Conservation (phyloP, 352 stramenopile genomes). For the Achlya hypogyna region DNA sequence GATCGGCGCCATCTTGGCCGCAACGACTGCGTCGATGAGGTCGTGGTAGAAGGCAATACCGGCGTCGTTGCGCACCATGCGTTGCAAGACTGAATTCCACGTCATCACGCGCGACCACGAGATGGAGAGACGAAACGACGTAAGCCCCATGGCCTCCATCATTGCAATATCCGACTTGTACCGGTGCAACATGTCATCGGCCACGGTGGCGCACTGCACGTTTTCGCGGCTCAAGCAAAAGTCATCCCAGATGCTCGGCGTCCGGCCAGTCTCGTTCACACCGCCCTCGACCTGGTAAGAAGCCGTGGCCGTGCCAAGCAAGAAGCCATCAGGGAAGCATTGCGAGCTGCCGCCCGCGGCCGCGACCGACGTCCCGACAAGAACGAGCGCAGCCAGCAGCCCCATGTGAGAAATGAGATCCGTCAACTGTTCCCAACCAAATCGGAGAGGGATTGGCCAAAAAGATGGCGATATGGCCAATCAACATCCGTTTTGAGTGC, state of each 20-base stretch:
- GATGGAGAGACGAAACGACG: constrained; percentile 90
- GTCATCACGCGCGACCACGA: constrained; percentile 89
- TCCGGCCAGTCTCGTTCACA: constrained; percentile 65
- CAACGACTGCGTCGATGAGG: constrained; percentile 79
- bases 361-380: neutral
- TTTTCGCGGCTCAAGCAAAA: constrained; percentile 68
- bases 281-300: constrained; percentile 92
- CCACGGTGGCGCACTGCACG: constrained; percentile 82
- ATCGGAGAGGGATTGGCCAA: no score
- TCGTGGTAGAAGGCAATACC: constrained; percentile 91
- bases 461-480: no score
- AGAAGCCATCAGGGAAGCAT: constrained; percentile 64
- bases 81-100: constrained; percentile 36
- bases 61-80: constrained; percentile 62
- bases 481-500: no score
- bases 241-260: constrained; percentile 89
- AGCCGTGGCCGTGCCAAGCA: constrained; percentile 84
- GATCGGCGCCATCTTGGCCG: constrained; percentile 78
- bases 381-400: no score
- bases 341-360: neutral
- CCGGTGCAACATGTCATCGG: constrained; percentile 90
- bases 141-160: constrained; percentile 86
- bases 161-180: constrained; percentile 88
- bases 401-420: no score
- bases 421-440: no score